Evolutionary conservation across 129 eudicot species (phyloP).

Genomic region (Flaveria linearis): DNA sequence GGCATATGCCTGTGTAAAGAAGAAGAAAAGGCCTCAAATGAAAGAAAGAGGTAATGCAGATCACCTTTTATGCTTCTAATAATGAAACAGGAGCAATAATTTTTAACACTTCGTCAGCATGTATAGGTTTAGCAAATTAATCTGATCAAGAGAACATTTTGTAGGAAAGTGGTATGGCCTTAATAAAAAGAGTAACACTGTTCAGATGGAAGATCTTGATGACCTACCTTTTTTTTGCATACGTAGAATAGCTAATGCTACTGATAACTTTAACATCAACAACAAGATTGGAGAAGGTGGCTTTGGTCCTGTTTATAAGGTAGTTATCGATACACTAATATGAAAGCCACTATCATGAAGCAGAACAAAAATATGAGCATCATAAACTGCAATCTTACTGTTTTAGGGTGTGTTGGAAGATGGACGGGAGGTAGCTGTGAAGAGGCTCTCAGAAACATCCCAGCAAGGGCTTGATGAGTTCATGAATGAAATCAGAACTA

Average conservation of each 20-base stretch:
- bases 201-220: conserved; percentile 19
- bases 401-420: conserved; percentile 40
- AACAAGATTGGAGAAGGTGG: conserved; percentile 26
- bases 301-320: conserved; percentile 25
- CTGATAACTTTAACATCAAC: neutral
- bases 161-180: conserved; percentile 12
- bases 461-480: conserved; percentile 38
- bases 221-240: neutral
- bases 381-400: neutral
- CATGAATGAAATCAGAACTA: conserved; percentile 37
- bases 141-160: conserved; percentile 3
- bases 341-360: neutral
- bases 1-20: no score
- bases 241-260: neutral
- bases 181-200: neutral
- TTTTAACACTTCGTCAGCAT: conserved; percentile 3
- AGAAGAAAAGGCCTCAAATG: no score
- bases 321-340: neutral
- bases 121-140: neutral
- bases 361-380: neutral
- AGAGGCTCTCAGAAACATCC: conserved; percentile 43
- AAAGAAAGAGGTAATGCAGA: no score
- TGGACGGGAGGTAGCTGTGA: conserved; percentile 39
- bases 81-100: conserved; percentile 2
- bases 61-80: no score